phyloP scores from a whole-genome alignment of 768 basidiomycete genomes.

The Mycena rosella region DNA sequence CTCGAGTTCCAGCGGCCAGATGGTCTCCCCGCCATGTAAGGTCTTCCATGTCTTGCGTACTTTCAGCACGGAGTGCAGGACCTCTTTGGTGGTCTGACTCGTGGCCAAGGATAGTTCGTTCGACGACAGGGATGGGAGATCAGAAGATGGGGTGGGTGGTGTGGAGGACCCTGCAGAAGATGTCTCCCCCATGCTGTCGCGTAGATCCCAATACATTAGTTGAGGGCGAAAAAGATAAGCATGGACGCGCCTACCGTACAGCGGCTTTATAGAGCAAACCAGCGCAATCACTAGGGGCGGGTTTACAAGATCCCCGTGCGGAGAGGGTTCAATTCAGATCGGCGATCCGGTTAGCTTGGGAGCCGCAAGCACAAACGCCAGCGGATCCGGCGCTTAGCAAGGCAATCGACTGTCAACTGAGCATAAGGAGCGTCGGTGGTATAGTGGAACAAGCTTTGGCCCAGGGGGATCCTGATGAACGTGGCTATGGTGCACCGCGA shows the following conservation, averaged over 20 bases:
- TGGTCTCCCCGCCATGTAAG: too few species aligned
- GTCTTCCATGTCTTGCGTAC: too few species aligned
- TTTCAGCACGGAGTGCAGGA: too few species aligned
- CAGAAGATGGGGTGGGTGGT: conserved; percentile 26
- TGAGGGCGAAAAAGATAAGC: neutral
- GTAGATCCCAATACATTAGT: conserved; percentile 28
- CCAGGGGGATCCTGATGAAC: conserved; percentile 2
- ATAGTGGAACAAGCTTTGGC: conserved; percentile 1
- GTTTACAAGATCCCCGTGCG: conserved; percentile 2
- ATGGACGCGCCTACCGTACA: neutral
- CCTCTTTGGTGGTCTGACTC: conserved; percentile 58
- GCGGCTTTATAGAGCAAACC: conserved; percentile 12
- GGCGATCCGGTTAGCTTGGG: too few species aligned
- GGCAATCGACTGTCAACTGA: neutral
- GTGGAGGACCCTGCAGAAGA: too few species aligned
- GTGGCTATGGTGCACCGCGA: conserved; percentile 18
- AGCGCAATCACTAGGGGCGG: neutral
- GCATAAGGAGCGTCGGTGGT: conserved; percentile 12
- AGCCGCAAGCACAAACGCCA: too few species aligned
- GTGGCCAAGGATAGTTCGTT: conserved; percentile 30
- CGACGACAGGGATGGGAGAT: conserved; percentile 5
- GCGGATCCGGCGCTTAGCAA: conserved; percentile 28
- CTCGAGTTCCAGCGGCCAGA: conserved; percentile 80
- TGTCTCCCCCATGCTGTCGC: conserved; percentile 10
- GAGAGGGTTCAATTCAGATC: conserved; percentile 6